Conservation (phyloP, 768 basidiomycete species). For the Chlorophyllum brunneum region DNA sequence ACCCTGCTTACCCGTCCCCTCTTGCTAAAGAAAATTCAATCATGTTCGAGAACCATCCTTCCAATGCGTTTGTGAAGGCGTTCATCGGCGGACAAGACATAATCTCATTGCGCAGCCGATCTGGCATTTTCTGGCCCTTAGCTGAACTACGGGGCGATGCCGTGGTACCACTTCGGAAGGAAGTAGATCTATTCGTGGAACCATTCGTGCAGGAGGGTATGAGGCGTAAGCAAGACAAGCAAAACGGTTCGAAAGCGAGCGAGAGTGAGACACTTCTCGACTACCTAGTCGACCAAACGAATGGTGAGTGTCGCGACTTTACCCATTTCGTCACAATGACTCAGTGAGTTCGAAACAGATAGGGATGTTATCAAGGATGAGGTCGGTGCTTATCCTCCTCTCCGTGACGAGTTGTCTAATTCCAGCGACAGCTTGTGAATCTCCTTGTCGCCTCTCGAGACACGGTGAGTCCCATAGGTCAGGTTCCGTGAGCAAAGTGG, state of each 20-base stretch:
- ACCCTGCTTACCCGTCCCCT: conserved; percentile 27
- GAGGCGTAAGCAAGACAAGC: conserved; percentile 25
- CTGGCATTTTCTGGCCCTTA: conserved; percentile 40
- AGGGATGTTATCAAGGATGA: conserved; percentile 38
- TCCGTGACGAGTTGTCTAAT: background rate
- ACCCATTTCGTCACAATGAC: background rate
- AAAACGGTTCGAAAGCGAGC: conserved; percentile 10
- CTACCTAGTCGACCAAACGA: conserved; percentile 47
- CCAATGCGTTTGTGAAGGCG: conserved; percentile 38
- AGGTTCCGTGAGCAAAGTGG: too few relatives aligned
- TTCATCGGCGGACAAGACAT: conserved; percentile 41
- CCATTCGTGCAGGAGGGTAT: conserved; percentile 46
- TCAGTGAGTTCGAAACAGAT: conserved; percentile 16
- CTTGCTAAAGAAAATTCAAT: conserved; percentile 7
- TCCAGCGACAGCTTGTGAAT: conserved; percentile 30
- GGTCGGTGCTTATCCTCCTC: background rate
- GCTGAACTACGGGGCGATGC: conserved; percentile 49
- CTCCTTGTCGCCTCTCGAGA: conserved; percentile 57
- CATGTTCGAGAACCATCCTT: conserved; percentile 15
- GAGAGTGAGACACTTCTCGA: conserved; percentile 44
- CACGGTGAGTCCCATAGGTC: conserved; percentile 32
- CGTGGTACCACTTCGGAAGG: conserved; percentile 35
- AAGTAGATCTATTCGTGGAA: conserved; percentile 45
- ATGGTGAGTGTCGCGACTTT: conserved; percentile 30
- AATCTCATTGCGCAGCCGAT: conserved; percentile 1